phyloP scores from a whole-genome alignment of 2,329 filamentous ascomycete genomes.

The Arthrobotrys sinensis region DNA sequence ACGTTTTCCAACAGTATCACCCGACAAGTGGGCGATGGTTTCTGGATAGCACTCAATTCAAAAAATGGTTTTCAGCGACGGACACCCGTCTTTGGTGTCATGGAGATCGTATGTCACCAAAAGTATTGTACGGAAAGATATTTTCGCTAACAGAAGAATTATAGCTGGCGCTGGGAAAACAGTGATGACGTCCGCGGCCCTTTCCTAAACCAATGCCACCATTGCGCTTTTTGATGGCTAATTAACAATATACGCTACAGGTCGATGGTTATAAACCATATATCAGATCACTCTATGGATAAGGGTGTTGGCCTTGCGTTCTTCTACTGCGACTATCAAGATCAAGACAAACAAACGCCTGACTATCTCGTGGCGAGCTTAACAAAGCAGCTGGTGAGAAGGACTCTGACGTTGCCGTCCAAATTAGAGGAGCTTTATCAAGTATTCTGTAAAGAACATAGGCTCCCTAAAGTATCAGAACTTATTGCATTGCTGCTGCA shows the following conservation, averaged over 20 bases:
- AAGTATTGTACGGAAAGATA: background rate
- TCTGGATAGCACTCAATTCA: slow-evolving; percentile 44
- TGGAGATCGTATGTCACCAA: slow-evolving; percentile 34
- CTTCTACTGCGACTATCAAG: slow-evolving; percentile 53
- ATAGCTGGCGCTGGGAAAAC: slow-evolving; percentile 48
- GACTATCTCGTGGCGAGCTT: slow-evolving; percentile 48
- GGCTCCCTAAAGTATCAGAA: slow-evolving; percentile 38
- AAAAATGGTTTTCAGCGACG: slow-evolving; percentile 35
- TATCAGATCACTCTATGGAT: slow-evolving; percentile 26
- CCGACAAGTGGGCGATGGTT: slow-evolving; percentile 49
- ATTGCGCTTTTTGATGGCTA: background rate
- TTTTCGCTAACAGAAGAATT: background rate
- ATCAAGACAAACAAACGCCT: slow-evolving; percentile 48
- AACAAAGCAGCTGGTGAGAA: slow-evolving; percentile 37
- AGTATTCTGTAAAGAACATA: slow-evolving; percentile 45
- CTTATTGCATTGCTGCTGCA: slow-evolving; percentile 29
- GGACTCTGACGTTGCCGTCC: slow-evolving; percentile 10
- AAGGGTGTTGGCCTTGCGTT: slow-evolving; percentile 35
- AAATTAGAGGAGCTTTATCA: slow-evolving; percentile 44
- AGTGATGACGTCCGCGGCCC: slow-evolving; percentile 35
- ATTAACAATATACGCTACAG: slow-evolving; percentile 10
- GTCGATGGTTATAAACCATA: slow-evolving; percentile 51
- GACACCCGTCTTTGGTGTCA: slow-evolving; percentile 36
- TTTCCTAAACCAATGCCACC: background rate
- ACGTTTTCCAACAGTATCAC: slow-evolving; percentile 41